phyloP scores from a whole-genome alignment of 2,329 filamentous ascomycete genomes.

The Colletotrichum costaricense region DNA sequence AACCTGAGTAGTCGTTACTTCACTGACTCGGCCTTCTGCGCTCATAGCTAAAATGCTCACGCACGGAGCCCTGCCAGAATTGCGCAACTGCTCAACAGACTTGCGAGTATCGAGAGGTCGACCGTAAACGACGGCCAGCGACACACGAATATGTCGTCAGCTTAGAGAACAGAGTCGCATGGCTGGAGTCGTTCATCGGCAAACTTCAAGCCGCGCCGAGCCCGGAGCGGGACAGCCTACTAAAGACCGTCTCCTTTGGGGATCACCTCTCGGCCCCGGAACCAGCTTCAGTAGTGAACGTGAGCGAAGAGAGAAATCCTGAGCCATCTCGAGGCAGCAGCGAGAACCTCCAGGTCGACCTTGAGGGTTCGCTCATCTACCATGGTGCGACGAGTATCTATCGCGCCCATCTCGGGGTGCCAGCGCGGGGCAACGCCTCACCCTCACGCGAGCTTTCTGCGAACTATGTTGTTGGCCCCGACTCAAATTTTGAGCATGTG shows the following conservation, averaged over 20 bases:
- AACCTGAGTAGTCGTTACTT: too few relatives aligned
- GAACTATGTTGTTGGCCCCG: slow-evolving; percentile 19
- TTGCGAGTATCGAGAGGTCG: slow-evolving; percentile 36
- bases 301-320: too few relatives aligned
- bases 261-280: too few relatives aligned
- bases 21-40: too few relatives aligned
- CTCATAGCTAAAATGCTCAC: slow-evolving; percentile 33
- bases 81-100: slow-evolving; percentile 11
- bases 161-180: too few relatives aligned
- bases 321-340: too few relatives aligned
- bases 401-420: slow-evolving; percentile 19
- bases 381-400: slow-evolving; percentile 43
- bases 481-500: slow-evolving; percentile 35
- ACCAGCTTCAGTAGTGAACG: too few relatives aligned
- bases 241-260: too few relatives aligned
- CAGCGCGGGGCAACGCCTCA: background rate
- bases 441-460: background rate
- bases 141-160: slow-evolving; percentile 25
- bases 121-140: slow-evolving; percentile 28
- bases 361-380: slow-evolving; percentile 17
- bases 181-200: too few relatives aligned
- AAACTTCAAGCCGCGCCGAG: too few relatives aligned
- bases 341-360: too few relatives aligned
- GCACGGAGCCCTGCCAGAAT: slow-evolving; percentile 34
- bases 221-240: too few relatives aligned